Evolutionary conservation across 495 filamentous ascomycete genomes (phyloP).

Genomic region (Podospora pseudocomata): DNA sequence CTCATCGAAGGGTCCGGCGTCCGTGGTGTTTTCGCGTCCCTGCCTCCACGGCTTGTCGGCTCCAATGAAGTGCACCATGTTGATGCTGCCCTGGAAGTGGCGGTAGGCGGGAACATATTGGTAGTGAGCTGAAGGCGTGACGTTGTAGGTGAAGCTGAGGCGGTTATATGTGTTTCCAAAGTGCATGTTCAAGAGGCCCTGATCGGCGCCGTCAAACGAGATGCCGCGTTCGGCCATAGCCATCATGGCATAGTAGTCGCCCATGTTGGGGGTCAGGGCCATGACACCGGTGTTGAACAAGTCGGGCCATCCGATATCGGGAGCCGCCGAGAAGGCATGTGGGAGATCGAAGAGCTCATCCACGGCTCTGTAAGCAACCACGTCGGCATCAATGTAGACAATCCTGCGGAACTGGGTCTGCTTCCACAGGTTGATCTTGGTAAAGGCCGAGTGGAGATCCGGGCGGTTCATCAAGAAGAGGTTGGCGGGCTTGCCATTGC

Average conservation of each 20-base stretch:
- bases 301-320: slow-evolving; percentile 97
- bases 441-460: slow-evolving; percentile 88
- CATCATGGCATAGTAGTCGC: slow-evolving; percentile 79
- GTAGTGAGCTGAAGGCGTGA: slow-evolving; percentile 89
- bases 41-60: slow-evolving; percentile 82
- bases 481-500: slow-evolving; percentile 73
- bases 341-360: slow-evolving; percentile 86
- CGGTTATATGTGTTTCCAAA: slow-evolving; percentile 78
- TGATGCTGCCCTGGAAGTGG: slow-evolving; percentile 85
- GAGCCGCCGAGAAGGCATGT: slow-evolving; percentile 79
- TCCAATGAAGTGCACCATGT: slow-evolving; percentile 90
- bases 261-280: slow-evolving; percentile 80
- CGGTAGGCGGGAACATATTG: slow-evolving; percentile 93
- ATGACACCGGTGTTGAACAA: slow-evolving; percentile 97
- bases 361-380: slow-evolving; percentile 79
- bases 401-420: slow-evolving; percentile 85
- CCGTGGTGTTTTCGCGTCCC: slow-evolving; percentile 55
- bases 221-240: slow-evolving; percentile 79
- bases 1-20: slow-evolving; percentile 68
- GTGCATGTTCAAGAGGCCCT: slow-evolving; percentile 93
- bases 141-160: slow-evolving; percentile 93
- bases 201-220: slow-evolving; percentile 96
- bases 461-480: slow-evolving; percentile 86
- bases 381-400: slow-evolving; percentile 88
- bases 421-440: slow-evolving; percentile 94